These are phyloP conservation scores for Ocimum tenuiflorum DNA, from an alignment of 257 asterid species.

Conservation along the genomic window DNA sequence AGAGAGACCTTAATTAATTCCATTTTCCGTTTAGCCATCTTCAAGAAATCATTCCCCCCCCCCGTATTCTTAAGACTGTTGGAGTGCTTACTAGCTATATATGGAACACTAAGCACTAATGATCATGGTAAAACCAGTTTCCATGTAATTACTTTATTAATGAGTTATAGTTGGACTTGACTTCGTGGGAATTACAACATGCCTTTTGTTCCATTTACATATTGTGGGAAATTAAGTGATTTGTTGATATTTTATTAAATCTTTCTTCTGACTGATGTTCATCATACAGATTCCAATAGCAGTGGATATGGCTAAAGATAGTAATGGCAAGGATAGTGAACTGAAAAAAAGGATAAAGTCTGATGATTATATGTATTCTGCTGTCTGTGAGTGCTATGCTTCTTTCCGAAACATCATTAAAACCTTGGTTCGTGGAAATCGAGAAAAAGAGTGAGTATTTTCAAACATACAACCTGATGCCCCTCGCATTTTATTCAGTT, in stretches of 20 bases:
- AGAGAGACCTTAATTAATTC: background rate
- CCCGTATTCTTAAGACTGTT: background rate
- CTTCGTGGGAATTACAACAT: too few species aligned
- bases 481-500: background rate
- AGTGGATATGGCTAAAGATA: conserved; percentile 92
- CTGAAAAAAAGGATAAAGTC: conserved; percentile 67
- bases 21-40: background rate
- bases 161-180: too few species aligned
- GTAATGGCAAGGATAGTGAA: conserved; percentile 81
- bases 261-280: background rate
- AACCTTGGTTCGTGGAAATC: conserved; percentile 54
- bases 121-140: too few species aligned
- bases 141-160: too few species aligned
- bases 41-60: background rate
- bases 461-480: background rate
- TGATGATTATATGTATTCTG: conserved; percentile 76
- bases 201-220: too few species aligned
- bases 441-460: conserved; percentile 64
- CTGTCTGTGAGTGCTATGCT: conserved; percentile 87
- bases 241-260: conserved; percentile 5
- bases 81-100: background rate
- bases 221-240: background rate
- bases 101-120: too few species aligned
- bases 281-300: conserved; percentile 76
- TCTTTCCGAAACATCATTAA: conserved; percentile 65